Conservation (phyloP, 1,284 basidiomycete genomes). For the Anthracocystis setariae region DNA sequence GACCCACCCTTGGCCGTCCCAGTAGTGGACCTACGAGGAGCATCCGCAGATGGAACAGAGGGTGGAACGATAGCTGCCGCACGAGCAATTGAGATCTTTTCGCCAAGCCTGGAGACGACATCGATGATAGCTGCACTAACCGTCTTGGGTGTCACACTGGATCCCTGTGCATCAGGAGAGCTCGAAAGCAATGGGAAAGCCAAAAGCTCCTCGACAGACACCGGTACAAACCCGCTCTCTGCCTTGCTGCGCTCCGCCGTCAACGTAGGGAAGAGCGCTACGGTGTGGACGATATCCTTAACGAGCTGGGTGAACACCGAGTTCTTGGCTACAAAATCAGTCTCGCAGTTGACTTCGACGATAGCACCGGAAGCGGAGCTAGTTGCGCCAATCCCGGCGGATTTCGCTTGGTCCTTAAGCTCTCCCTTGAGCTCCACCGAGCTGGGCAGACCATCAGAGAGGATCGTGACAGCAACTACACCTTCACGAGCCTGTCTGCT, state of each 20-base stretch:
- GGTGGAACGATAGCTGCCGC: constrained; percentile 77
- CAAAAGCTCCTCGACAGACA: constrained; percentile 48
- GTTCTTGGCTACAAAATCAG: constrained; percentile 92
- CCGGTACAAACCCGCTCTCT: constrained; percentile 20
- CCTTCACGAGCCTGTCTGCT: constrained; percentile 81
- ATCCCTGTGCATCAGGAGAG: constrained; percentile 60
- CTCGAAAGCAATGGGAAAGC: constrained; percentile 66
- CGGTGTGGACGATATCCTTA: constrained; percentile 83
- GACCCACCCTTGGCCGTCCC: constrained; percentile 13
- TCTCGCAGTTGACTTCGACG: constrained; percentile 95
- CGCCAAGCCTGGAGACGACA: constrained; percentile 84
- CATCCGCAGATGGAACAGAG: constrained; percentile 58
- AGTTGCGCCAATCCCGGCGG: constrained; percentile 35
- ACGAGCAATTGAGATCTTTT: constrained; percentile 84
- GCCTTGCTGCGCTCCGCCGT: constrained; percentile 4
- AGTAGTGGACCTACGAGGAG: constrained; percentile 31
- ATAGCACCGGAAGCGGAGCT: constrained; percentile 76
- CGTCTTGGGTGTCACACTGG: constrained; percentile 69
- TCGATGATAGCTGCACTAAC: constrained; percentile 81
- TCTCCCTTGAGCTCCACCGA: constrained; percentile 20
- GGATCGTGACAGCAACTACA: constrained; percentile 78
- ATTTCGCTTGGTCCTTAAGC: constrained; percentile 68
- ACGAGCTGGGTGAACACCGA: constrained; percentile 82
- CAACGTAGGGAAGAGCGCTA: constrained; percentile 79
- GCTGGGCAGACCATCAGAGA: constrained; percentile 72